Evolutionary conservation across 2,329 filamentous ascomycete species (phyloP), one percentile per base, ranked within the genome.

Genomic region (Beauveria pseudobassiana): DNA sequence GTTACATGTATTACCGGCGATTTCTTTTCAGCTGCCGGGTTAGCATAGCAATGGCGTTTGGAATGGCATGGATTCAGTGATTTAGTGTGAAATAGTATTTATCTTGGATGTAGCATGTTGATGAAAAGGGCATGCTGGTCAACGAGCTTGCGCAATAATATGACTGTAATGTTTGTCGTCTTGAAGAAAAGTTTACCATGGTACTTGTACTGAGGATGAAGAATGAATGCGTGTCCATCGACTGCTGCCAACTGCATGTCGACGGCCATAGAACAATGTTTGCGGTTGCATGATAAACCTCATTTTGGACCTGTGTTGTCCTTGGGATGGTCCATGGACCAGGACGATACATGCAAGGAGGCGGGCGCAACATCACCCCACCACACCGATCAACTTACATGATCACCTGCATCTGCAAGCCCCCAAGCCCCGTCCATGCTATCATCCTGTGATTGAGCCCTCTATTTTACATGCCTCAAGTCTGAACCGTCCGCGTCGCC

Each of bases 1-100:
- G 56, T 51, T 48, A 43, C 22, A 42, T 58, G 49, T 54, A 61
- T 54, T 40, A n/a, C 28, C 50, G 59, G 59, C 51, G 30, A 40
- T 34, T 10, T n/a, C 3, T 38, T 49, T 54, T 54, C 30, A 40
- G 28, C 59, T 61, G 50, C 42, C 59, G 59, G 50, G 28, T 24
- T 34, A 48, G 59, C 59, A 61, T 61, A 61, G 59, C 59, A 54
- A 48, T 49, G 59, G 59, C 42, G 59, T 61, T 61, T 22, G 59
- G 59, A 42, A 49, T 30, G 48, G 38, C 24, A 51, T 30, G 56
- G 34, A 30, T 50, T 59, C 51, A 42, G 34, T 59, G 34, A 30
- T 50, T 59, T 51, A 42, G 24, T 59, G 38, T 43, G 22, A 24
- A 22, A 43, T 28, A 51, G 30, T 30, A 5, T 43, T 20, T 24